Conservation (phyloP, 306 rosid species). For the Elaeagnus macrophylla region DNA sequence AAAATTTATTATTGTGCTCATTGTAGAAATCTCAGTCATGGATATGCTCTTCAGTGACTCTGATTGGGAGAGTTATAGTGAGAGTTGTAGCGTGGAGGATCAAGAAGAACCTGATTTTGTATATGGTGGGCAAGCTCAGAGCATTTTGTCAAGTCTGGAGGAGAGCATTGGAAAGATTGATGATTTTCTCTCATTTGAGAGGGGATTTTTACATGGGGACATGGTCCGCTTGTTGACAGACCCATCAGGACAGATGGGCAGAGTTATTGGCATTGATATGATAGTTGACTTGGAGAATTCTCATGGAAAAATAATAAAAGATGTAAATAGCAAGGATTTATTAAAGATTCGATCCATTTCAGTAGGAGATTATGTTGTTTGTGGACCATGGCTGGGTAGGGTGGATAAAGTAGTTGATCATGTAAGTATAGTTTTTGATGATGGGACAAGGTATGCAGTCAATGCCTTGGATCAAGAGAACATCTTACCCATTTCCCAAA, state of each 20-base stretch:
- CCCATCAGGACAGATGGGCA: slow-evolving; percentile 87
- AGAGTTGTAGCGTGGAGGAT: slow-evolving; percentile 67
- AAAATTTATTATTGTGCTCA: slow-evolving; percentile 6
- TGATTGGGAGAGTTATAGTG: slow-evolving; percentile 77
- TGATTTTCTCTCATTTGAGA: slow-evolving; percentile 84
- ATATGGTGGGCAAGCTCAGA: slow-evolving; percentile 69
- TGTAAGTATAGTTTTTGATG: slow-evolving; percentile 59
- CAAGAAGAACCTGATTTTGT: slow-evolving; percentile 58
- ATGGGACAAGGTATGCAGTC: slow-evolving; percentile 63
- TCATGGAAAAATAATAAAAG: slow-evolving; percentile 50
- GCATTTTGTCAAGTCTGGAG: slow-evolving; percentile 82
- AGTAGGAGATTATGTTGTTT: slow-evolving; percentile 63
- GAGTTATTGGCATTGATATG: slow-evolving; percentile 56
- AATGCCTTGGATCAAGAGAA: slow-evolving; percentile 50
- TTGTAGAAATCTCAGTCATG: slow-evolving; percentile 52
- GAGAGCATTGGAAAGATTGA: slow-evolving; percentile 86
- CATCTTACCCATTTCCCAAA: slow-evolving; percentile 49
- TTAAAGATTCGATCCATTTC: slow-evolving; percentile 69
- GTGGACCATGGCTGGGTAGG: slow-evolving; percentile 86
- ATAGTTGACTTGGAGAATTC: slow-evolving; percentile 65
- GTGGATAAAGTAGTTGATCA: slow-evolving; percentile 65
- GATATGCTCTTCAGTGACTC: slow-evolving; percentile 52
- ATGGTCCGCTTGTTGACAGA: slow-evolving; percentile 51
- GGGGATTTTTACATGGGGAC: slow-evolving; percentile 71
- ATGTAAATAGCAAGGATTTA: slow-evolving; percentile 56